Percentiles rank a stretch among this genome's conserved stretches.
These are phyloP conservation scores for Glaciozyma martinii DNA, from an alignment of 768 basidiomycete species.

Conservation along the genomic window DNA sequence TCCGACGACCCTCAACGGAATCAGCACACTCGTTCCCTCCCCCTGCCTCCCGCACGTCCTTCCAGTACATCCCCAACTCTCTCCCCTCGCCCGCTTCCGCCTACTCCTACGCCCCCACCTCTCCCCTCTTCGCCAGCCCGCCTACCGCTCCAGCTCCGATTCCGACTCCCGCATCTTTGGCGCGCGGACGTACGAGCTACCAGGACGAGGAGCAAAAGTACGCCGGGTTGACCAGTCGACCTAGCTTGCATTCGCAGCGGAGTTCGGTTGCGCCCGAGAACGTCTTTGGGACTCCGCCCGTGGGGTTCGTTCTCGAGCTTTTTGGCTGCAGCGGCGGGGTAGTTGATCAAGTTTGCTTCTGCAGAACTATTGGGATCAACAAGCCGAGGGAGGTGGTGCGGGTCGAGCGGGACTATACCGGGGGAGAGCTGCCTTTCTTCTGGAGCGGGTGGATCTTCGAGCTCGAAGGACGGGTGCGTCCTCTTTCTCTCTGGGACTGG, in stretches of 20 bases:
- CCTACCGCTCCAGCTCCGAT: neutral
- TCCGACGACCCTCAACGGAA: too few relatives aligned
- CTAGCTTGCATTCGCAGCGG: constrained; percentile 8
- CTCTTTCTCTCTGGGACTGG: neutral
- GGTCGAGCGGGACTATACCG: constrained; percentile 82
- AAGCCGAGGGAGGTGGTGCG: constrained; percentile 86
- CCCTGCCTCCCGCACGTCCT: too few relatives aligned
- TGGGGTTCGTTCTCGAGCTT: constrained; percentile 48
- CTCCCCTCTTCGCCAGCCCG: neutral
- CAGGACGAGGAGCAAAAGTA: neutral
- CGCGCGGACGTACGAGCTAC: neutral
- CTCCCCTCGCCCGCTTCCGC: neutral
- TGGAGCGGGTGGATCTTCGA: constrained; percentile 80
- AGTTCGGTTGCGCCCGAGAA: constrained; percentile 10
- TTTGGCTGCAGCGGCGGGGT: too few relatives aligned
- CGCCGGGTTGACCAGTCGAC: neutral
- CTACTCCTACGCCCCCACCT: neutral
- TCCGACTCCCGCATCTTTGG: neutral
- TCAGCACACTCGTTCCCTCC: too few relatives aligned
- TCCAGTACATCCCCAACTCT: too few relatives aligned
- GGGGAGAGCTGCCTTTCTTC: constrained; percentile 89
- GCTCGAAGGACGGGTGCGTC: constrained; percentile 77
- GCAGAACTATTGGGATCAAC: constrained; percentile 58
- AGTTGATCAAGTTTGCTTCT: too few relatives aligned
- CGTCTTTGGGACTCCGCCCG: constrained; percentile 54